Conservation (phyloP, 371 early-diverging fungal species). For the Mortierella sp. region DNA sequence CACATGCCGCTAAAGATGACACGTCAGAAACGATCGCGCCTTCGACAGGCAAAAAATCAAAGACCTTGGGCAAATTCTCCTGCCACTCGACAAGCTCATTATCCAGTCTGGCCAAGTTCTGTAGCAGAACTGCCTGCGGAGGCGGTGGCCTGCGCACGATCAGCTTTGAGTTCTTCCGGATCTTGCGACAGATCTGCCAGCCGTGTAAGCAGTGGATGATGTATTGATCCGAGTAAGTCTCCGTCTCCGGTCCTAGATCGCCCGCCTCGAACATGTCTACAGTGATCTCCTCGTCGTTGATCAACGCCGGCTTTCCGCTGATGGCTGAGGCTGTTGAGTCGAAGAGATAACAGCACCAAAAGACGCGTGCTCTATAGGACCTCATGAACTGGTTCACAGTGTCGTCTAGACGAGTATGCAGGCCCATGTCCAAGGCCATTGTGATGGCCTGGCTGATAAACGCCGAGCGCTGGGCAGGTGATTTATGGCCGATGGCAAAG, state of each 20-base stretch:
- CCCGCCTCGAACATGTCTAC: conserved; percentile 33
- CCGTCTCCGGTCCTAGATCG: conserved; percentile 43
- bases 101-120: conserved; percentile 37
- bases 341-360: conserved; percentile 49
- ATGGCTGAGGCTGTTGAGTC: conserved; percentile 50
- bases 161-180: conserved; percentile 49
- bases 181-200: conserved; percentile 50
- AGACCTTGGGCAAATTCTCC: conserved; percentile 31
- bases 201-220: conserved; percentile 42
- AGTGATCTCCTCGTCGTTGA: conserved; percentile 46
- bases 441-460: conserved; percentile 53
- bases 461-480: conserved; percentile 48
- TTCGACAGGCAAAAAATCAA: conserved; percentile 34
- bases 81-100: conserved; percentile 52
- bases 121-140: conserved; percentile 20
- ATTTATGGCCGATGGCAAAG: conserved; percentile 52
- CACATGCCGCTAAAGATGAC: conserved; percentile 17
- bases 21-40: conserved; percentile 32
- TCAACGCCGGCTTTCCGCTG: conserved; percentile 44
- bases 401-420: conserved; percentile 33
- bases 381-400: conserved; percentile 11
- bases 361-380: conserved; percentile 40
- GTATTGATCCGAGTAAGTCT: conserved; percentile 45
- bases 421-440: conserved; percentile 51
- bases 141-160: conserved; percentile 22